Evolutionary conservation across 2,329 filamentous ascomycete genomes (phyloP), one percentile per base, ranked within the genome.

Genomic region (Lasiodiplodia theobromae): DNA sequence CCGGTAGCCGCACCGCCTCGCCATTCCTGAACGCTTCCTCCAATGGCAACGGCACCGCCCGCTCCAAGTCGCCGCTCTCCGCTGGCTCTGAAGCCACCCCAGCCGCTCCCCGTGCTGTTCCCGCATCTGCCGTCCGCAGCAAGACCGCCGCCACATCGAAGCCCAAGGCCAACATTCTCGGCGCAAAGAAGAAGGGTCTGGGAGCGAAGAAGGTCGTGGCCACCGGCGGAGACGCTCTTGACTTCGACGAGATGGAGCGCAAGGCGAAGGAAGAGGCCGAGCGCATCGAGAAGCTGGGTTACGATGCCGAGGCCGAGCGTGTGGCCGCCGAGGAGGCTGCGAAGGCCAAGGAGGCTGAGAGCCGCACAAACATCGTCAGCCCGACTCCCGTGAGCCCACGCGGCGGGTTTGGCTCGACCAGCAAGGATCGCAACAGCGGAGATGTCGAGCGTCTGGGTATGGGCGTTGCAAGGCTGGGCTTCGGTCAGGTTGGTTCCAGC

Each of bases 201-300:
- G 84, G 84, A 38, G 84, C 83, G 37, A 85, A 98, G 88, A 98
- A 98, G 85, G 88, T 40, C 83, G 38, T 40, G 83, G 38, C 87
- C 85, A 56, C 94, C 72, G 83, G 89, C 14, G 94, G 73, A 16
- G 77, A 75, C 16, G 44, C 28, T 12, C 75, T 99, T 71, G 95
- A 99, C 82, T 99, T 99, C 76, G 96, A 99, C 72, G 96, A 95
- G 79, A 96, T 94, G 3, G 96, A 99, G 85, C 93, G 92, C 81
- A 97, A 96, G 82, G 96, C 96, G 53, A 97, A 95, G 80, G 96
- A 98, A 81, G 96, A 99, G 81, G 96, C 94, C 2, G 96, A 98
- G 80, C 91, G 96, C 73, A 96, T 97, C 77, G 94, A 91, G 78
- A 97, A 97, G 82, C 85, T 99, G 25, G 96, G 96, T 49, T 99